Evolutionary conservation across 225 moss, liverwort and hornwort species (phyloP), one percentile per base, ranked within the genome.

Genomic region (Anthoceros angustus): DNA sequence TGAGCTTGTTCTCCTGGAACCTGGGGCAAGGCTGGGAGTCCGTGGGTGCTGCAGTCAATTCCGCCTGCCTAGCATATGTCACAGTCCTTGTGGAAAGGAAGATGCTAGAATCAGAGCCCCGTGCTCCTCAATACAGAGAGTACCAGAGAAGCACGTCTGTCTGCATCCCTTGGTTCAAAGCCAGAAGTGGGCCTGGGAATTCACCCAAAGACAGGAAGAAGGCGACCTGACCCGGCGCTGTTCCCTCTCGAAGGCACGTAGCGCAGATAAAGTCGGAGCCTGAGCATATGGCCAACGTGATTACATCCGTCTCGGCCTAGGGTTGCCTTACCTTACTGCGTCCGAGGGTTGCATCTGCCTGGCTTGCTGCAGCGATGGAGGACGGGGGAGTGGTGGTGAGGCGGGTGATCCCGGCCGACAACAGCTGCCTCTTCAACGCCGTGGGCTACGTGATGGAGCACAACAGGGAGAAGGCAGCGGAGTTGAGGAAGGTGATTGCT

Each of bases 401-500:
- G 70, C 78, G 86, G 42, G 76, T 98, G 42, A 89, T 98, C 45
- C 92, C 87, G 66, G 83, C 98, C 24, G 98, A 98, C 77, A 98
- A 98, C 66, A 98, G 98, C 75, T 92, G 98, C 73, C 75, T 98
- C 42, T 98, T 98, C 66, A 98, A 92, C 79, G 98, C 98, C 49
- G 83, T 98, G 39, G 89, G 93, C 89, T 93, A 78, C 69, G 98
- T 92, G 63, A 98, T 98, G 98, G 98, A 98, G 75, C 87, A 92
- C 73, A 86, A 92, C 76, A 74, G 77, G 71, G 76, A 71, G 24
- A 98, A 83, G 78, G 82, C 92, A 63, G 71, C 79, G 41, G 89
- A 92, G 71, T 77, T 98, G 70, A 85, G 98, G 74, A 79, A 93
- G 93, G 89, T 98, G 65, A 98, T 98, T 84, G 87, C 92, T 67